Conservation (phyloP, 106 monocot genomes). For the Allium sativum region DNA sequence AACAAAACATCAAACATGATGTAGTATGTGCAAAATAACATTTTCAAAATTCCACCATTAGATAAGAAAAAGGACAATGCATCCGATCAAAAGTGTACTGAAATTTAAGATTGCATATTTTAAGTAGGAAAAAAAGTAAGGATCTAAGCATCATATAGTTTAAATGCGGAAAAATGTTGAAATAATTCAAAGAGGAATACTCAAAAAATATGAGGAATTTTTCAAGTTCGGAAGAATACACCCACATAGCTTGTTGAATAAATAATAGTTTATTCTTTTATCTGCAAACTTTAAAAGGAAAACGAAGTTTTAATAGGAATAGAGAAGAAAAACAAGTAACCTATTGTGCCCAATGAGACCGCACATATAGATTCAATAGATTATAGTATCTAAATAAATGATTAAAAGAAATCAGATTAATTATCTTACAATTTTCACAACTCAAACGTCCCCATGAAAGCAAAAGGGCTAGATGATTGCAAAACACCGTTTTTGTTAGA, state of each 20-base stretch:
- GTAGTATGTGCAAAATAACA: no score
- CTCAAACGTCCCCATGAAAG: slow-evolving; percentile 58
- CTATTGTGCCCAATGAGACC: background rate
- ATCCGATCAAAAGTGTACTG: no score
- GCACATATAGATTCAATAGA: no score
- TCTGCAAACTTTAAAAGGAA: slow-evolving; percentile 30
- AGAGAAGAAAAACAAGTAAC: background rate
- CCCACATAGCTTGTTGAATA: slow-evolving; percentile 51
- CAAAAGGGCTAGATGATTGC: slow-evolving; percentile 54
- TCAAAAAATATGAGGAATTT: slow-evolving; percentile 73
- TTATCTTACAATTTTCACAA: slow-evolving; percentile 48
- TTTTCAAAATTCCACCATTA: no score
- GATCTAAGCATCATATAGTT: no score
- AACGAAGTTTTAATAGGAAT: background rate
- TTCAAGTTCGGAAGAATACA: slow-evolving; percentile 71
- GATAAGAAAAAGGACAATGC: no score
- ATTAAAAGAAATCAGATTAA: slow-evolving; percentile 2
- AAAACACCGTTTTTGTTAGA: slow-evolving; percentile 64
- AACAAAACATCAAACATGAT: no score
- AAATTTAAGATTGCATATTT: no score
- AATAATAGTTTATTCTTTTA: slow-evolving; percentile 38
- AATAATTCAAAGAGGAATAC: slow-evolving; percentile 15
- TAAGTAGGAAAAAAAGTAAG: no score
- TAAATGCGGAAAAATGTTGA: no score
- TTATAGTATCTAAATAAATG: background rate